Evolutionary conservation across 192 early-diverging fungal genomes (phyloP), one percentile per base, ranked within the genome.

Genomic region (Podochytrium sp.): DNA sequence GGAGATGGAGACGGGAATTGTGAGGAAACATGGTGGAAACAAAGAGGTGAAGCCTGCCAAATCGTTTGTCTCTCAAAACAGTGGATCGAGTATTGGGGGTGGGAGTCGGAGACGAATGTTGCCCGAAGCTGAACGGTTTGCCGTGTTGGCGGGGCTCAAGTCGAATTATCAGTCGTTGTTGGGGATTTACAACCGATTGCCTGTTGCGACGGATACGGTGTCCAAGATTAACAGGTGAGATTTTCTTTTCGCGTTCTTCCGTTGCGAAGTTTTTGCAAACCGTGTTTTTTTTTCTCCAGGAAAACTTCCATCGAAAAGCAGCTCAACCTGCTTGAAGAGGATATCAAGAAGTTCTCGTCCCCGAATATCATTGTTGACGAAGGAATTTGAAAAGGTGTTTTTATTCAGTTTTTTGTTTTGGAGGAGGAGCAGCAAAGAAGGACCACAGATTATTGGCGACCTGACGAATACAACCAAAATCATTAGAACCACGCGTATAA

Each of bases 241-340:
- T 20, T n/a, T n/a, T n/a, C n/a, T n/a, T n/a, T n/a, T n/a, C n/a
- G n/a, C 5, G 14, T 10, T 10, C 2, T 37, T 6, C 32, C 53
- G 20, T 63, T 2, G n/a, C n/a, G n/a, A n/a, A n/a, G n/a, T n/a
- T n/a, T 27, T 63, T 63, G n/a, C 7, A 63, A 58, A n/a, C 29
- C 7, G 40, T 37, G 32, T 29, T 12, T 52, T 10, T 12, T n/a
- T 49, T 12, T 57, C 40, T 39, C 32, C 34, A 79, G 79, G 25
- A 81, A 81, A 78, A 73, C 65, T 33, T 75, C 71, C 1, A 81
- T 81, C 29, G 79, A 81, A 42, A 78, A 81, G 58, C 79, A 78
- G 25, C 63, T 81, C 5, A 58, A 69, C 47, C 39, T 69, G 33
- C 73, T 81, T 4, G 79, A 81, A 50, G 68, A 73, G 23, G 77